Percentiles rank a stretch among this genome's conserved stretches.
Conservation (phyloP, 192 early-diverging fungal species). For the Podila horticola region DNA sequence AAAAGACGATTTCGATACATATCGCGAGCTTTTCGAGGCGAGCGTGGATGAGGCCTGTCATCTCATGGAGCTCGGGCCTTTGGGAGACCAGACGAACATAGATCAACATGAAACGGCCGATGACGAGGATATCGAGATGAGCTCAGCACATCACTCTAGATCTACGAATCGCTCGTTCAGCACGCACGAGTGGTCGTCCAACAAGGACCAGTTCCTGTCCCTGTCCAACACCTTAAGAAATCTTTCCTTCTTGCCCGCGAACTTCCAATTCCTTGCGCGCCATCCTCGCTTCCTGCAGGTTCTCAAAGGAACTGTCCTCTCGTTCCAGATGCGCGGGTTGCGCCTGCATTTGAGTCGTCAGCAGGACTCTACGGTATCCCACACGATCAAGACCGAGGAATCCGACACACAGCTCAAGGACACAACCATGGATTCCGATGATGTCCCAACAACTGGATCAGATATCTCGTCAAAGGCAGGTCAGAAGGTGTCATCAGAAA, state of each 20-base stretch:
- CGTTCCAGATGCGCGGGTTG: conserved; percentile 25
- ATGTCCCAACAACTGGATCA: no score
- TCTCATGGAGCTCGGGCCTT: conserved; percentile 22
- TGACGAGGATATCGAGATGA: conserved; percentile 21
- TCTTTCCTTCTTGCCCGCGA: conserved; percentile 62
- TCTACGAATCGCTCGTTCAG: conserved; percentile 5
- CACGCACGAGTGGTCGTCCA: conserved; percentile 30
- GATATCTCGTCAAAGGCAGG: not conserved
- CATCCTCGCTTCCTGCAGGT: conserved; percentile 57
- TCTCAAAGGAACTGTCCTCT: conserved; percentile 41
- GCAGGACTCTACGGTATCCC: not conserved
- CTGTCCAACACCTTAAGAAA: conserved; percentile 64
- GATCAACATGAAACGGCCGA: conserved; percentile 2
- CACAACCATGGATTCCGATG: not conserved
- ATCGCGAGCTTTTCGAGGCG: conserved; percentile 61
- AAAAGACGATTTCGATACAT: conserved; percentile 43
- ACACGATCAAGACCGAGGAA: not conserved
- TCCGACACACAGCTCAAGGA: conserved; percentile 7
- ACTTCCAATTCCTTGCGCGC: conserved; percentile 57
- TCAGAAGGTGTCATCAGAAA: not conserved
- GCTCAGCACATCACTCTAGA: conserved; percentile 6
- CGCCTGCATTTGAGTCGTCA: not conserved
- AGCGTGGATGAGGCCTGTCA: conserved; percentile 61
- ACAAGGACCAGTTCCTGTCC: conserved; percentile 63
- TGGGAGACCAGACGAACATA: not conserved